Conservation (phyloP, 257 asterid genomes). For the Solanum tacnaense region DNA sequence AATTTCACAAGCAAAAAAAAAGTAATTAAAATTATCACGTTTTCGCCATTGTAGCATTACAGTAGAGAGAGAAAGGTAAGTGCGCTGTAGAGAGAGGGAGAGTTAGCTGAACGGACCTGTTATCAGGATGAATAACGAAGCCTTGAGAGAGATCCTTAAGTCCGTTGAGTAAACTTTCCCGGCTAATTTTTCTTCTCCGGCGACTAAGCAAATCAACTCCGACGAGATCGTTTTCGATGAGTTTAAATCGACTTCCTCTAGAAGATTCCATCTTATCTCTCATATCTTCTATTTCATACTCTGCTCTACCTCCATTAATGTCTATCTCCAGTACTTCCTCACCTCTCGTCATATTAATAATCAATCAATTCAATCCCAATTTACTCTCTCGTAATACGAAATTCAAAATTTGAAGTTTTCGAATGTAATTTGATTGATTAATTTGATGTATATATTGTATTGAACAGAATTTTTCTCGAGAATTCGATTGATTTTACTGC, state of each 20-base stretch:
- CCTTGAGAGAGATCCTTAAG: not conserved
- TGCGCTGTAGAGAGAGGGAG: not conserved
- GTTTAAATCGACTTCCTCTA: conserved; percentile 18
- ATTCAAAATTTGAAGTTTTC: not conserved
- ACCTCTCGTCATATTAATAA: not conserved
- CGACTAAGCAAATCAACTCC: not conserved
- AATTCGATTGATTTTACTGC: not conserved
- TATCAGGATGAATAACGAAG: conserved; percentile 8
- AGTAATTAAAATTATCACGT: no score
- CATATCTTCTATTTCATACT: not conserved
- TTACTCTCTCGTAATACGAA: not conserved
- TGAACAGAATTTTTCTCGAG: not conserved
- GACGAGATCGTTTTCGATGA: not conserved
- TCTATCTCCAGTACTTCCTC: not conserved
- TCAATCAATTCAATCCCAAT: not conserved
- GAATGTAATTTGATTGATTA: not conserved
- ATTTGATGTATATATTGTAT: not conserved
- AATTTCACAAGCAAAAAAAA: not conserved
- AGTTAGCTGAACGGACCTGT: not conserved
- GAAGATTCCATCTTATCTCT: conserved; percentile 15
- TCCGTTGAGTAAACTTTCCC: not conserved
- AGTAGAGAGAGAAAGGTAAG: not conserved
- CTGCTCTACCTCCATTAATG: not conserved
- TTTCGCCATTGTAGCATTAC: not conserved
- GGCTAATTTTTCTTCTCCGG: not conserved